Conservation (phyloP, 2,329 filamentous ascomycete genomes). For the Aspergillus sp. region DNA sequence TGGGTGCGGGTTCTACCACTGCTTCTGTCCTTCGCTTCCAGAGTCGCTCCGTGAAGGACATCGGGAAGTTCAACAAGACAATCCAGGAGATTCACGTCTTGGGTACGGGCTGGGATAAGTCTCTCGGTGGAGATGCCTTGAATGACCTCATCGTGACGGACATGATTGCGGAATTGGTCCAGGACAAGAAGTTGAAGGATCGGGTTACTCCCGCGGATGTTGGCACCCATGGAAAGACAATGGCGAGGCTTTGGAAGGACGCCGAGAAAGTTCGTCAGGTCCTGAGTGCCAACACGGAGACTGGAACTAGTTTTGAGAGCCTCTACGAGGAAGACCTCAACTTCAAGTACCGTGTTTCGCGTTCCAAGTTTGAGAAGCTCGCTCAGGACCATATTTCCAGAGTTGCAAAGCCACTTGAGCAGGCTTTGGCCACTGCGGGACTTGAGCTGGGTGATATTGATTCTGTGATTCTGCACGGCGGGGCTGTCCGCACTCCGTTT, state of each 20-base stretch:
- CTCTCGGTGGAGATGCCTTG: constrained; percentile 83
- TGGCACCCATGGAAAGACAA: constrained; percentile 72
- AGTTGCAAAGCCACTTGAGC: constrained; percentile 66
- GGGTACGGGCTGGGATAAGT: constrained; percentile 83
- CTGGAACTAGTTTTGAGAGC: constrained; percentile 76
- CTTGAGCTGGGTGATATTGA: constrained; percentile 74
- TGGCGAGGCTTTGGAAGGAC: constrained; percentile 90
- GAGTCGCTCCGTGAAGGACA: constrained; percentile 81
- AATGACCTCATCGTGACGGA: constrained; percentile 87
- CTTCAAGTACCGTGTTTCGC: constrained; percentile 84
- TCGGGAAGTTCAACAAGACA: constrained; percentile 93
- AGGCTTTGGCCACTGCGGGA: constrained; percentile 71
- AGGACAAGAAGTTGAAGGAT: constrained; percentile 56
- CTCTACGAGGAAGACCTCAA: constrained; percentile 83
- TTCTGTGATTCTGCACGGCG: constrained; percentile 90
- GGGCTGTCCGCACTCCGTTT: constrained; percentile 85
- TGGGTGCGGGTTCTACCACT: constrained; percentile 93
- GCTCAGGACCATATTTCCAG: constrained; percentile 65
- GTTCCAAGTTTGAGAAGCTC: constrained; percentile 77
- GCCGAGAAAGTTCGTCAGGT: constrained; percentile 83
- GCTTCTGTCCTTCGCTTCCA: constrained; percentile 89
- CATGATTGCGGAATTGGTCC: constrained; percentile 77
- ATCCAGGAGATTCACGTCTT: constrained; percentile 91
- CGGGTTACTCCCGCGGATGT: constrained; percentile 44
- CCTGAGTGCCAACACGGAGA: constrained; percentile 87